A percentile compares a stretch with the other conserved stretches of the same genome.
Conservation (phyloP, 2,329 filamentous ascomycete genomes). For the Ophiosphaerella narmari region DNA sequence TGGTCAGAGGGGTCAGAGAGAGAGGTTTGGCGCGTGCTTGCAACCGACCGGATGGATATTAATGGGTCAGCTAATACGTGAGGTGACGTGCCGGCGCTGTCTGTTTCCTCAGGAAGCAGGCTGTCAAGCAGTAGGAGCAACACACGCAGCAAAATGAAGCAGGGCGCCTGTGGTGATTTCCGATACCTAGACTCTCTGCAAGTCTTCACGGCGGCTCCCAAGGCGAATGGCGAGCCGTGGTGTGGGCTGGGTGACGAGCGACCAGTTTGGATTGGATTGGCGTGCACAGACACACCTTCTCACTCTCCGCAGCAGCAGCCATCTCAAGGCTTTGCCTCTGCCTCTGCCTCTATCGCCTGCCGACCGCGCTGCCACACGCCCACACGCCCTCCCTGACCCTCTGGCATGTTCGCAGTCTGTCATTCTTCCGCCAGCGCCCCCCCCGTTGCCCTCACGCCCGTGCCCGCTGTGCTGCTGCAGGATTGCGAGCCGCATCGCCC, state of each 20-base stretch:
- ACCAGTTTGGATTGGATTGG: not conserved
- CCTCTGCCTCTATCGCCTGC: conserved; percentile 19
- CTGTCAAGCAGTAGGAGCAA: too few relatives aligned
- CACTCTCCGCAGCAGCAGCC: too few relatives aligned
- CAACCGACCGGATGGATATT: conserved; percentile 28
- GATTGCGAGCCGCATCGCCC: conserved; percentile 29
- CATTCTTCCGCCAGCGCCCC: conserved; percentile 25
- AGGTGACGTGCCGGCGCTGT: conserved; percentile 10
- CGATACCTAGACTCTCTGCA: too few relatives aligned
- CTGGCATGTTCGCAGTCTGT: conserved; percentile 21
- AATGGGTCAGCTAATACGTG: conserved; percentile 20
- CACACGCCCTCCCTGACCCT: not conserved
- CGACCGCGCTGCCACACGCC: conserved; percentile 1
- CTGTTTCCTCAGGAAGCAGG: too few relatives aligned
- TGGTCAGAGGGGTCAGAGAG: conserved; percentile 10
- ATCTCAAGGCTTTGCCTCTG: too few relatives aligned
- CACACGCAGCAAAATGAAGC: too few relatives aligned
- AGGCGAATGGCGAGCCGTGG: conserved; percentile 11
- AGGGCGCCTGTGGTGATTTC: too few relatives aligned
- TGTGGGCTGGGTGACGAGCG: not conserved
- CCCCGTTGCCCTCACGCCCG: conserved; percentile 7
- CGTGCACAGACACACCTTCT: too few relatives aligned
- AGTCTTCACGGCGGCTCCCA: conserved; percentile 1
- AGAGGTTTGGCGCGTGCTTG: conserved; percentile 9
- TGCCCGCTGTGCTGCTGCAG: conserved; percentile 5